phyloP scores from a whole-genome alignment of 148 eudicot genomes.

The Chenopodium quinoa region DNA sequence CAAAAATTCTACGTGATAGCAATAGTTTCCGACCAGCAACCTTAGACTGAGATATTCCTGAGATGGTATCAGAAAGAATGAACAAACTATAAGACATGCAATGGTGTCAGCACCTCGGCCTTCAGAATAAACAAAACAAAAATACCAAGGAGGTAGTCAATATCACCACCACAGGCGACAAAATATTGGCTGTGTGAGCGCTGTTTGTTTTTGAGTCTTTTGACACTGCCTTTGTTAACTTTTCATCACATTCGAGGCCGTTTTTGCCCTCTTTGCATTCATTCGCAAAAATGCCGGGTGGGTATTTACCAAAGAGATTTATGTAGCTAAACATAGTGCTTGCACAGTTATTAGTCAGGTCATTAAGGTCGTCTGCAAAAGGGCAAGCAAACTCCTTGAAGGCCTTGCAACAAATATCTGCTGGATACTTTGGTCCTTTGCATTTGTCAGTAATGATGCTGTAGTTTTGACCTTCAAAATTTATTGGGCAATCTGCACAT shows the following conservation, averaged over 20 bases:
- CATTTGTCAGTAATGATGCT: conserved; percentile 80
- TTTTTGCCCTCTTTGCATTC: conserved; percentile 53
- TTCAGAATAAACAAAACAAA: conserved; percentile 17
- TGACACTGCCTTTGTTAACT: not conserved
- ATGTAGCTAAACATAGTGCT: conserved; percentile 76
- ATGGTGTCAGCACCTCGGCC: not conserved
- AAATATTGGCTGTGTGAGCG: not conserved
- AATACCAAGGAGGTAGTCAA: conserved; percentile 13
- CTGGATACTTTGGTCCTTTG: conserved; percentile 67
- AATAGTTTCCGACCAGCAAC: not conserved
- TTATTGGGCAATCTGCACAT: conserved; percentile 56
- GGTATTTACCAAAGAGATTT: conserved; percentile 67
- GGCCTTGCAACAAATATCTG: conserved; percentile 43
- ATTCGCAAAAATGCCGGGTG: conserved; percentile 68
- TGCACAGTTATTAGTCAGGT: conserved; percentile 49
- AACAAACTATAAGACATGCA: not conserved
- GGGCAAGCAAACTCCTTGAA: conserved; percentile 66
- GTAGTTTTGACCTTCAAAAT: conserved; percentile 71
- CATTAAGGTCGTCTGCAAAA: conserved; percentile 35
- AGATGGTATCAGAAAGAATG: conserved; percentile 9
- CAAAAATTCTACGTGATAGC: conserved; percentile 4
- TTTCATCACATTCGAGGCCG: conserved; percentile 49
- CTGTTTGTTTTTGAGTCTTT: conserved; percentile 18
- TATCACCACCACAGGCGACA: conserved; percentile 6
- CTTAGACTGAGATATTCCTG: not conserved